Conservation (phyloP, 129 eudicot genomes). For the Apium graveolens region DNA sequence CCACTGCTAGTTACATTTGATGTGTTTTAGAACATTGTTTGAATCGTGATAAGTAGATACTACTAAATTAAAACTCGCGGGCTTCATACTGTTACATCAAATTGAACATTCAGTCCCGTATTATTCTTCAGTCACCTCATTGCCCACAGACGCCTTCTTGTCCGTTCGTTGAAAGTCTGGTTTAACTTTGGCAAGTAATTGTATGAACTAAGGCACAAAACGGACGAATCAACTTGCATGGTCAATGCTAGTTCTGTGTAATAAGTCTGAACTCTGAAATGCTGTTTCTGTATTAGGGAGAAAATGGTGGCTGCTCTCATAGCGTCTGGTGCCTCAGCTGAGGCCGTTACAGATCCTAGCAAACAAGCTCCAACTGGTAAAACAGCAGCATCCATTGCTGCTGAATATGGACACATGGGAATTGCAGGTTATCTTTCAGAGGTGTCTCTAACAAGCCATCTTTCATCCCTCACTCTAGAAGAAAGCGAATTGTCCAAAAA, state of each 20-base stretch:
- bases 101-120: background rate
- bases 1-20: background rate
- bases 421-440: constrained; percentile 97
- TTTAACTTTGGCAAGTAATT: background rate
- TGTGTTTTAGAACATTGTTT: too few relatives aligned
- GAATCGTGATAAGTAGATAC: background rate
- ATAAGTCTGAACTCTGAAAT: background rate
- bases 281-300: constrained; percentile 45
- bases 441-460: constrained; percentile 74
- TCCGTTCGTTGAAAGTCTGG: background rate
- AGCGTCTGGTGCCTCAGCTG: constrained; percentile 87
- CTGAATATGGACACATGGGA: constrained; percentile 64
- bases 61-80: background rate
- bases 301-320: constrained; percentile 89
- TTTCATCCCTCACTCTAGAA: constrained; percentile 59
- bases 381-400: constrained; percentile 88
- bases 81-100: background rate
- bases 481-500: constrained; percentile 60
- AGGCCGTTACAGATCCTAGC: constrained; percentile 94
- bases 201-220: background rate
- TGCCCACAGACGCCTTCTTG: background rate
- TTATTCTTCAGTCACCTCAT: background rate
- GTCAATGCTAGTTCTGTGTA: constrained; percentile 1
- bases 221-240: background rate
- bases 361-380: constrained; percentile 67